Base-by-base conservation (phyloP, 2,329 filamentous ascomycete species). In the Lachnellula subtilissima region DNA sequence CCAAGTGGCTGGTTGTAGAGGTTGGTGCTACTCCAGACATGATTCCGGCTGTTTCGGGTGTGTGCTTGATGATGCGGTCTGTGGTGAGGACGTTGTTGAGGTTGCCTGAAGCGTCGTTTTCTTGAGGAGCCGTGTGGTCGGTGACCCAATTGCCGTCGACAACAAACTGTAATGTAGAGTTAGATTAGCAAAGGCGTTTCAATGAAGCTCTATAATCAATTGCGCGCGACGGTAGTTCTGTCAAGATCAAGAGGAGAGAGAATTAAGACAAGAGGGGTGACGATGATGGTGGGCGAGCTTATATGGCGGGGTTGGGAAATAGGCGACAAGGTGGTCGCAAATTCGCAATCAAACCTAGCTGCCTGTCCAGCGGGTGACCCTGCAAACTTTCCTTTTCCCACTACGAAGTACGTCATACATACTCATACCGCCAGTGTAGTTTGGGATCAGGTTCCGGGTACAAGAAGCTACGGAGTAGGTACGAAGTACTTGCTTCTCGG, bases 101-200 rank as follows among this genome's bases (percentile, higher is more conserved):
- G 80, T 93, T 96, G 68, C 89, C 88, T 68, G 85, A 79, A 63
- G 82, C 81, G 78, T 97, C 93, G 69, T 84, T 83, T 75, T 97
- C 92, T 74, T 88, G 86, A 57, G 89, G 88, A 43, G 86, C 88
- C 57, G 85, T 84, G 66, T 86, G 84, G 74, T 97, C 92, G 71
- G 86, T 88, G 50, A 85, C 85, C 94, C 94, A 99, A 65, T 82
- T 83, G 65, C 89, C 90, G 81, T 99, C 91, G 64, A 97, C 93
- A 67, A 99, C 89, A 73, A 96, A 99, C 93, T 97, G 53, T 46
- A 45, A 22, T 25, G 35, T 46, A 49, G 42, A 51, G 25, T 40
- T 45, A 32, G 43, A 54, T 57, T 57, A 48, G 56, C 17, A 39
- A 28, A 36, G 22, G 3, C 28, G 42, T 14, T 45, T 23, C 37